Conservation (phyloP, 805 yeast genomes). For the Hermanozyma aechmeae region DNA sequence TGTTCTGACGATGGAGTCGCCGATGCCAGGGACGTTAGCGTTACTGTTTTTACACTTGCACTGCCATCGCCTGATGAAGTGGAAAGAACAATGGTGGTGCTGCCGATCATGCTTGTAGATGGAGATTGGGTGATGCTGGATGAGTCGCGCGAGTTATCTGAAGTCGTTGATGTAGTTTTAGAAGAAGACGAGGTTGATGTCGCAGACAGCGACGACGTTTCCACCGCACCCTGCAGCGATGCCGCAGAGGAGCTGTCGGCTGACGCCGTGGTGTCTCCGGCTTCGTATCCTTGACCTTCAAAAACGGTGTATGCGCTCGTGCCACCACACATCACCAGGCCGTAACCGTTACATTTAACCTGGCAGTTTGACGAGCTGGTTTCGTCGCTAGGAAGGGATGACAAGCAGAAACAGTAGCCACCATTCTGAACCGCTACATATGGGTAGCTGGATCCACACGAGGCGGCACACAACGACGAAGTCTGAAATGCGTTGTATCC, state of each 20-base stretch:
- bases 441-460: constrained; percentile 22
- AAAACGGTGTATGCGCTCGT: constrained; percentile 19
- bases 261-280: constrained; percentile 1
- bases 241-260: constrained; percentile 3
- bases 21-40: too few relatives aligned
- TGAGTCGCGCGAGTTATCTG: too few relatives aligned
- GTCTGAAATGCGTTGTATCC: constrained; percentile 21
- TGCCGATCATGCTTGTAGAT: too few relatives aligned
- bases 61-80: too few relatives aligned
- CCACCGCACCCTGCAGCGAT: constrained; percentile 1
- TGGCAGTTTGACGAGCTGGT: constrained; percentile 15
- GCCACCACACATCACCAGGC: constrained; percentile 30
- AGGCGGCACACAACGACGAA: constrained; percentile 16
- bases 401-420: constrained; percentile 29
- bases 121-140: too few relatives aligned
- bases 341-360: constrained; percentile 26
- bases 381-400: constrained; percentile 14
- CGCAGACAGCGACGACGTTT: constrained; percentile 2
- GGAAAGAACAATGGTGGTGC: too few relatives aligned
- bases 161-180: too few relatives aligned
- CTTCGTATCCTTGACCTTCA: constrained; percentile 13
- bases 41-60: too few relatives aligned
- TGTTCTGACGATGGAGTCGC: too few relatives aligned
- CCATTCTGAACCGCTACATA: constrained; percentile 31
- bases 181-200: constrained; percentile 5